Base-by-base conservation (phyloP, 139 green algal genomes). In the Zygnema circumcarinatum region DNA sequence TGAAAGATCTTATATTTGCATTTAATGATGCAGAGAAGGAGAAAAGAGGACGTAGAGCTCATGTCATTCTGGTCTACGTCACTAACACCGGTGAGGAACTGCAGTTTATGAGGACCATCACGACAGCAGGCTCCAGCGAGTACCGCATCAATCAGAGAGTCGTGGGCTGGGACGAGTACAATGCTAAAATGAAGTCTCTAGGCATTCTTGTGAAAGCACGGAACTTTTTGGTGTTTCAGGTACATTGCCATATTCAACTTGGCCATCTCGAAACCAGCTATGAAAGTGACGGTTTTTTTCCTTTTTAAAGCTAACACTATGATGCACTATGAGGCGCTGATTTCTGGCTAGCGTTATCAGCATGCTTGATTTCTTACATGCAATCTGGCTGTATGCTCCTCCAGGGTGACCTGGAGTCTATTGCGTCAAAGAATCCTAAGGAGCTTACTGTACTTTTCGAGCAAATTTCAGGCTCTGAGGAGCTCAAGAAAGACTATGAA, bases 171-270 rank as follows among this genome's bases (percentile, higher is more conserved):
- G 97, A 98, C n/a, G 94, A 93, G 0, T 99, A 99, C 94, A 94
- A 93, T 79, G 76, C 89, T 25, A 82, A 90, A 72, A 92, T 99
- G 53, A 91, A 94, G 69, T 22, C 22, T 29, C 95, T 95, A 79
- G 96, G 96, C 62, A 96, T 99, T 75, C 92, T 98, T 3, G 94
- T 98, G 56, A 97, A 98, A 74, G 96, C 96, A 35, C 93, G 96
- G 35, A 99, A 98, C 92, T 99, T 99, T 91, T 91, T 99, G 25
- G 96, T 99, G 0, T 99, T 99, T 88, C 97, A 99, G 94, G 87
- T 91, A 2, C 62, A n/a, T n/a, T n/a, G n/a, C n/a, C n/a, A n/a
- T n/a, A 38, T 82, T 11, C 1, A 94, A 96, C 35, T 31, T 87
- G n/a, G 0, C 0, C 0, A 86, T n/a, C 33, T 32, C n/a, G n/a